Base-by-base conservation (phyloP, 2,329 filamentous ascomycete genomes). In the Aspergillus luchuensis region DNA sequence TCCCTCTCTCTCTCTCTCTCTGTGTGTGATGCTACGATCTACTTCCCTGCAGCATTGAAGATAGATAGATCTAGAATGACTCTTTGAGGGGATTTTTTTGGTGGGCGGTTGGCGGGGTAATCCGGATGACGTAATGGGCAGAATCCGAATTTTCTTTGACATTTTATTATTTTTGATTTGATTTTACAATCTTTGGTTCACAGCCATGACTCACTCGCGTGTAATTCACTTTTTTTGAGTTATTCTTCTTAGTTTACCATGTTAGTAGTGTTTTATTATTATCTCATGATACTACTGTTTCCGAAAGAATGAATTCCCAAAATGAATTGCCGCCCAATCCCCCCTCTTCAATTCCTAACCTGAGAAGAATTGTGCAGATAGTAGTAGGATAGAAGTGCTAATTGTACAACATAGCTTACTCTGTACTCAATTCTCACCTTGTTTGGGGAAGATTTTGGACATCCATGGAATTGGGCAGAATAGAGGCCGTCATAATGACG, bases 101-200 rank as follows among this genome's bases (percentile, higher is more conserved):
- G n/a, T 43, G 39, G 38, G 38, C 39, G 41, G 53, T 59, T 59
- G 57, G 57, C 57, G 57, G 57, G 57, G 57, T 47, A 58, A 38
- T 49, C 15, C 23, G 28, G 39, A 41, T 59, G 57, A 59, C 51
- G 57, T 59, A 59, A 55, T 25, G 5, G 33, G 19, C 25, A 43
- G n/a, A 17, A 53, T 25, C 17, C 21, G 53, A 38, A 57, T 28
- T 50, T 53, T 50, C 15, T 52, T 53, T 52, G 17, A 36, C 28
- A 30, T 36, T 33, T 33, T 33, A 28, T 28, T 28, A 28, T 28
- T 28, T 28, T 28, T 28, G 25, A 28, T 28, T 25, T 28, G 25
- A 13, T 36, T 36, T 36, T 13, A 36, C 11, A 45, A 4, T 25
- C 19, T 10, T 30, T 33, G 5, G 19, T 43, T 28, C 13, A 41